phyloP scores from a whole-genome alignment of 345 rosid genomes.

The Salix brachista region DNA sequence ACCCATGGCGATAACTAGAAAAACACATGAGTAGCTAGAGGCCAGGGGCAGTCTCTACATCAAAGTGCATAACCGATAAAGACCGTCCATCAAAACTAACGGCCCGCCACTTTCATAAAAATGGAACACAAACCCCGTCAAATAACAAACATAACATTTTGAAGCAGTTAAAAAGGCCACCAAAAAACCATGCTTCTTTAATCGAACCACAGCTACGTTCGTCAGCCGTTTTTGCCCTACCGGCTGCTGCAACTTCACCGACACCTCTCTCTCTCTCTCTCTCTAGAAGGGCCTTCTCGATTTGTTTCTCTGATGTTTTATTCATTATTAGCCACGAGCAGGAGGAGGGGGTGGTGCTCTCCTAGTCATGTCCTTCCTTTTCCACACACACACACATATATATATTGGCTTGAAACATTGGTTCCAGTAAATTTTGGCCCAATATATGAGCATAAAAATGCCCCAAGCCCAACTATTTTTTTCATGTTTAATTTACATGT shows the following conservation, averaged over 20 bases:
- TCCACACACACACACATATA: no score
- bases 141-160: not conserved
- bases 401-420: not conserved
- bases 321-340: not conserved
- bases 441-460: not conserved
- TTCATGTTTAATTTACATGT: not conserved
- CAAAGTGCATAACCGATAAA: not conserved
- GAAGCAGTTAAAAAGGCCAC: not conserved
- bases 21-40: not conserved
- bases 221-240: constrained; percentile 92
- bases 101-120: not conserved
- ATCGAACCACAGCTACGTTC: constrained; percentile 89
- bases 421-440: not conserved
- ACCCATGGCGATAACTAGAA: not conserved
- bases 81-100: not conserved
- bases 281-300: not conserved
- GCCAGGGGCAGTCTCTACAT: not conserved
- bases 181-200: constrained; percentile 67
- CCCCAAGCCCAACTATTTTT: not conserved
- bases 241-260: constrained; percentile 79
- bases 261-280: constrained; percentile 39
- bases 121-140: no score
- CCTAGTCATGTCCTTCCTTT: no score
- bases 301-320: not conserved
- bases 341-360: no score